Conservation (phyloP, 2,329 filamentous ascomycete genomes). For the Aspergillus awamori region DNA sequence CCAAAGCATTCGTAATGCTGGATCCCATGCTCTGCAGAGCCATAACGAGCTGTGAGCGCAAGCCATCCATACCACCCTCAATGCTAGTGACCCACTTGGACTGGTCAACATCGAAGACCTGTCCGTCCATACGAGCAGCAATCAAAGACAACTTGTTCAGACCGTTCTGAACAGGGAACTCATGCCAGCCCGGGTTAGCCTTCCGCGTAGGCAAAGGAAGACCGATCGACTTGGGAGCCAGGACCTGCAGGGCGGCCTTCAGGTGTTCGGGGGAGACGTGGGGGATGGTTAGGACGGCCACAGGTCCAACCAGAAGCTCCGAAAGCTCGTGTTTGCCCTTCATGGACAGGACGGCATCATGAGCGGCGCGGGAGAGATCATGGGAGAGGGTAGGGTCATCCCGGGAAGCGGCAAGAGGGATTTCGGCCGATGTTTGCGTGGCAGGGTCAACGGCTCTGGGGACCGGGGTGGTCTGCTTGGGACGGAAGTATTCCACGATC, state of each 20-base stretch:
- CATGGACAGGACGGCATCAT: constrained; percentile 52
- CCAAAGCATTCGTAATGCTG: constrained; percentile 74
- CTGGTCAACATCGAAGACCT: constrained; percentile 76
- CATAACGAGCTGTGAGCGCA: constrained; percentile 78
- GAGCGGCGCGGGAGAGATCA: constrained; percentile 60
- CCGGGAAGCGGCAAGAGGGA: constrained; percentile 32
- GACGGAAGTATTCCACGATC: constrained; percentile 80
- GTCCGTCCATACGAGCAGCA: constrained; percentile 83
- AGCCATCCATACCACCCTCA: constrained; percentile 75
- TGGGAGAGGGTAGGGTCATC: constrained; percentile 55
- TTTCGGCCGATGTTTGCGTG: constrained; percentile 38
- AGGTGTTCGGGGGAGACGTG: constrained; percentile 81
- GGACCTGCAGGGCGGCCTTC: constrained; percentile 75
- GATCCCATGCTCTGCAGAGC: constrained; percentile 81
- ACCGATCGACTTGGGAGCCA: constrained; percentile 69
- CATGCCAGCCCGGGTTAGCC: constrained; percentile 79
- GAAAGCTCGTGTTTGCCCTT: constrained; percentile 65
- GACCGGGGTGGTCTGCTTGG: constrained; percentile 41
- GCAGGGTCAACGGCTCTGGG: constrained; percentile 31
- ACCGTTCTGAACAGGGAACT: constrained; percentile 75
- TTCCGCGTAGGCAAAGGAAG: constrained; percentile 79
- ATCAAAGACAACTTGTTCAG: constrained; percentile 85
- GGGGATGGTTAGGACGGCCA: constrained; percentile 80
- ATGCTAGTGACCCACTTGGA: constrained; percentile 74
- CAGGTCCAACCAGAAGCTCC: constrained; percentile 77